A percentile compares a stretch with the other conserved stretches of the same genome.
phyloP scores from a whole-genome alignment of 2,329 filamentous ascomycete genomes.

The Trichophyton equinum region DNA sequence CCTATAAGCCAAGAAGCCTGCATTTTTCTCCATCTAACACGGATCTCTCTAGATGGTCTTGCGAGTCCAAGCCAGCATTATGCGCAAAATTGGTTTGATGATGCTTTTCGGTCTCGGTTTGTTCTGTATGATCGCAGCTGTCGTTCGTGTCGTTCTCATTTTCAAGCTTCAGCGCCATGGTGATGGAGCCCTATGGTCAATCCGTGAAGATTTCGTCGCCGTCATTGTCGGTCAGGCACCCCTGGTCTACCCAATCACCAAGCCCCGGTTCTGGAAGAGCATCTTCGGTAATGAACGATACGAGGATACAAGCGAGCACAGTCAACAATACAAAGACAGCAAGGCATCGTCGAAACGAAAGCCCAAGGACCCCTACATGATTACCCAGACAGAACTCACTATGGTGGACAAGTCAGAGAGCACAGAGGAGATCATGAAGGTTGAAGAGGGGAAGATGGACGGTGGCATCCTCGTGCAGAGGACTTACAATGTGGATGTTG shows the following conservation, averaged over 20 bases:
- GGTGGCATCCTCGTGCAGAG: neutral
- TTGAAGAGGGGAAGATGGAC: neutral
- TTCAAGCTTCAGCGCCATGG: conserved; percentile 13
- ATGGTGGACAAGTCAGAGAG: conserved; percentile 1
- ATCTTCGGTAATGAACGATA: neutral
- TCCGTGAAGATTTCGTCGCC: conserved; percentile 29
- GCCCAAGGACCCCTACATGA: neutral
- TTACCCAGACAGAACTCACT: neutral
- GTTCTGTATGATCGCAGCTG: conserved; percentile 25
- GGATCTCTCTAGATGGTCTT: conserved; percentile 16
- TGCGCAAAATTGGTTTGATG: conserved; percentile 21
- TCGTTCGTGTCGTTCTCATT: conserved; percentile 19
- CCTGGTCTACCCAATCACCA: conserved; percentile 21
- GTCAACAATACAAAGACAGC: neutral
- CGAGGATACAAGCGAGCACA: neutral
- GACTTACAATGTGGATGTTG: neutral
- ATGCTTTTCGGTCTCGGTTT: conserved; percentile 24
- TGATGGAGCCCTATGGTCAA: conserved; percentile 27
- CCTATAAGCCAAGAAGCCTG: neutral
- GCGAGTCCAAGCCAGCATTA: conserved; percentile 19
- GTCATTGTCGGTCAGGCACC: conserved; percentile 29
- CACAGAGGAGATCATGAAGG: neutral
- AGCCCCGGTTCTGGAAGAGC: neutral
- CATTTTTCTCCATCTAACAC: neutral
- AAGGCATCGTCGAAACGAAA: neutral